Evolutionary conservation across 1,139 yeast genomes (phyloP).

Genomic region (Scheffersomyces cryptocercus): DNA sequence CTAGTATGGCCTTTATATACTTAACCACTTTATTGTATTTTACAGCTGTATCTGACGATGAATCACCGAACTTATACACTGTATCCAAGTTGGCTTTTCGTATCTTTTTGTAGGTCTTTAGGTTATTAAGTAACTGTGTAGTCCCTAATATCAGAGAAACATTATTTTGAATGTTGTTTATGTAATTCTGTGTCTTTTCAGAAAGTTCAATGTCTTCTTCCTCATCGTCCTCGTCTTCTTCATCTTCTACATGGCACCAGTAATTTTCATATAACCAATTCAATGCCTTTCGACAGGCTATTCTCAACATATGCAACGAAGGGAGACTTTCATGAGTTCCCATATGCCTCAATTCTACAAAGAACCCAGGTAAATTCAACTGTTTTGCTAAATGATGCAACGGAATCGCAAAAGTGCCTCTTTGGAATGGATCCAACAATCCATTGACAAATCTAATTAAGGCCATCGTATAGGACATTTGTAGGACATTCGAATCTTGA

Average conservation of each 20-base stretch:
- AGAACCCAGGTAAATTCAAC: slow-evolving; percentile 71
- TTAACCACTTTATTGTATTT: slow-evolving; percentile 43
- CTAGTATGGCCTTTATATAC: slow-evolving; percentile 6
- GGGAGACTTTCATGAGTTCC: slow-evolving; percentile 92
- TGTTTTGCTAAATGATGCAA: slow-evolving; percentile 71
- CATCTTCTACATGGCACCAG: slow-evolving; percentile 56
- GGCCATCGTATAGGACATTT: slow-evolving; percentile 72
- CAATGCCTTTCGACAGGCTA: slow-evolving; percentile 60
- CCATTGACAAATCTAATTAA: slow-evolving; percentile 90
- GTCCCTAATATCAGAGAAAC: not conserved
- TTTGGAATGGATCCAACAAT: slow-evolving; percentile 82
- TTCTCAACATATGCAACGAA: slow-evolving; percentile 62
- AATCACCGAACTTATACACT: slow-evolving; percentile 34
- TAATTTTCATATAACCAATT: slow-evolving; percentile 75
- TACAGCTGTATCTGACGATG: slow-evolving; percentile 35
- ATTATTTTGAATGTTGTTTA: not conserved
- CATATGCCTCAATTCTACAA: slow-evolving; percentile 88
- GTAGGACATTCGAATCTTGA: slow-evolving; percentile 29
- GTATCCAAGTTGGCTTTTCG: slow-evolving; percentile 48
- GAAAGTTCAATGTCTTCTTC: slow-evolving; percentile 8
- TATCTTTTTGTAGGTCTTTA: slow-evolving; percentile 36
- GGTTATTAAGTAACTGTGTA: slow-evolving; percentile 9
- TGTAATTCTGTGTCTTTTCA: not conserved
- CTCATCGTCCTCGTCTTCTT: slow-evolving; percentile 24
- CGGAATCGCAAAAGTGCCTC: slow-evolving; percentile 76